A percentile compares a stretch with the other conserved stretches of the same genome.
Conservation (phyloP, 1,139 yeast species). For the Pichia inconspicua region DNA sequence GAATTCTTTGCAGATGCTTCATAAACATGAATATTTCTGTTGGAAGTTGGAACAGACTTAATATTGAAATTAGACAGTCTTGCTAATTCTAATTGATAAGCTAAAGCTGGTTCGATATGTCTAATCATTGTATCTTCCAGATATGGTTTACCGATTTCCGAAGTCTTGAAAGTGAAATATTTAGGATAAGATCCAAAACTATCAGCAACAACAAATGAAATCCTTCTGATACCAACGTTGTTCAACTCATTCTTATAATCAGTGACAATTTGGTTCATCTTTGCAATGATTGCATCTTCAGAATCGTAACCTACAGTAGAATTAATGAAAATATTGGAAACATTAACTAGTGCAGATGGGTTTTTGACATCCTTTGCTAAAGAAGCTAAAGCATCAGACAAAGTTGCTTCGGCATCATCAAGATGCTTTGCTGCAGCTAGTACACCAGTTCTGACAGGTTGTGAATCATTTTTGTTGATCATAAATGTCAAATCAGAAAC, state of each 20-base stretch:
- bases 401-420: conserved; percentile 82
- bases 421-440: conserved; percentile 75
- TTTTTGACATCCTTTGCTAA: conserved; percentile 39
- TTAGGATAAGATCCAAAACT: conserved; percentile 84
- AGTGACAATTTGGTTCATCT: conserved; percentile 57
- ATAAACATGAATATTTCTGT: conserved; percentile 94
- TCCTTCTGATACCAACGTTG: conserved; percentile 75
- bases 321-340: conserved; percentile 71
- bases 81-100: conserved; percentile 92
- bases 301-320: conserved; percentile 65
- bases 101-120: conserved; percentile 96
- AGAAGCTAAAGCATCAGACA: conserved; percentile 67
- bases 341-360: conserved; percentile 48
- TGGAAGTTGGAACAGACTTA: conserved; percentile 91
- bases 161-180: conserved; percentile 77
- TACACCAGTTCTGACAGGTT: conserved; percentile 77
- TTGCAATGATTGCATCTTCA: conserved; percentile 61
- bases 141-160: conserved; percentile 58
- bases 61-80: conserved; percentile 91
- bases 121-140: conserved; percentile 83
- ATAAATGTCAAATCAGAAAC: conserved; percentile 87
- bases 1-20: conserved; percentile 95
- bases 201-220: conserved; percentile 83
- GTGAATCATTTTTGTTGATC: conserved; percentile 53
- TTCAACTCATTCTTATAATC: conserved; percentile 64